Conservation (phyloP, 108 stramenopile species). For the Nannochloropsis granulata region DNA sequence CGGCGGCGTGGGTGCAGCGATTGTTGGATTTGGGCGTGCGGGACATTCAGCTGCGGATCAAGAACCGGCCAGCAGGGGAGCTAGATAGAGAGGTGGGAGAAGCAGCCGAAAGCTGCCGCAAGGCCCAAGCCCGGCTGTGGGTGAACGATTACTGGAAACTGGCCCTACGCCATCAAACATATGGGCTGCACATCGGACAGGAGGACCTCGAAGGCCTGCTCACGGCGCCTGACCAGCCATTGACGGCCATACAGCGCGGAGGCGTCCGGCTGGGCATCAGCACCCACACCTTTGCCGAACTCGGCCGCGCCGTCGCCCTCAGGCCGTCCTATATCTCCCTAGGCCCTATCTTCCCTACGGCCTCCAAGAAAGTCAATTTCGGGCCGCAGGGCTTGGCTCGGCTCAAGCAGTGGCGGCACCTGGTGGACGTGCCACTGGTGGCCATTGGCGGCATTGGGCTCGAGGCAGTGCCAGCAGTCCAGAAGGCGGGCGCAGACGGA, state of each 20-base stretch:
- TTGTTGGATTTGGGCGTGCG: conserved; percentile 11
- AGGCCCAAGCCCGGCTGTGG: conserved; percentile 57
- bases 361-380: conserved; percentile 65
- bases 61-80: not conserved
- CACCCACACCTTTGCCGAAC: conserved; percentile 75
- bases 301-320: conserved; percentile 60
- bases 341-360: conserved; percentile 68
- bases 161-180: conserved; percentile 56
- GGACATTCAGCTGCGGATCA: conserved; percentile 29
- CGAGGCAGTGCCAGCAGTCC: conserved; percentile 46
- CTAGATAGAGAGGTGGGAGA: conserved; percentile 1
- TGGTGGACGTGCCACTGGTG: conserved; percentile 65
- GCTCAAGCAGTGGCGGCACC: conserved; percentile 53
- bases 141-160: conserved; percentile 74
- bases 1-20: conserved; percentile 1
- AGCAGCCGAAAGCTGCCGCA: conserved; percentile 33
- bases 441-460: conserved; percentile 70
- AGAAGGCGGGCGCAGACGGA: conserved; percentile 64
- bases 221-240: not conserved
- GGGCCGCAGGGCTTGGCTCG: conserved; percentile 61
- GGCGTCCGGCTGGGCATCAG: conserved; percentile 64
- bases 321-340: conserved; percentile 69
- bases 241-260: not conserved
- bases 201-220: conserved; percentile 53
- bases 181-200: conserved; percentile 80